Evolutionary conservation across 2,329 filamentous ascomycete genomes (phyloP), one percentile per base, ranked within the genome.

Genomic region (Exophiala alcalophila): DNA sequence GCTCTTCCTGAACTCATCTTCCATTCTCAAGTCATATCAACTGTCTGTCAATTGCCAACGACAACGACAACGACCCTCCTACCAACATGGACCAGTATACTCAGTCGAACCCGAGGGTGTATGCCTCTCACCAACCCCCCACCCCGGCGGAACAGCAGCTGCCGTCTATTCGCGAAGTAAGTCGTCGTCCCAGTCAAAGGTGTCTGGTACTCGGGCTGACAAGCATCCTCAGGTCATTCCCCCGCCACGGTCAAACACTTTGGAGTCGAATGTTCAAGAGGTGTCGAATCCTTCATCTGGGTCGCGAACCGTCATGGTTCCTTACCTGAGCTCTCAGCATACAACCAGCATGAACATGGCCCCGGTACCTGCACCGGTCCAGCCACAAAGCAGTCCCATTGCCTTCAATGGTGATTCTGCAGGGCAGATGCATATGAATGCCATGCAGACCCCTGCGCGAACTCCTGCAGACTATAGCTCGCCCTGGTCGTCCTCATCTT

Each of bases 81-180:
- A n/a, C 24, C 28, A 31, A 39, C 16, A 47, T 47, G 35, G 35
- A 47, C 23, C 34, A 40, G 32, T 34, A 38, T 29, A 42, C 23
- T 26, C 43, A 44, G 44, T 14, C 40, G 16, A 33, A 44, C 18
- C 16, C 35, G 34, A 44, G 34, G 27, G 35, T 43, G 37, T 47
- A 47, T 34, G 15, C 39, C 23, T 33, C 44, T 34, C 39, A 47
- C 32, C 32, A 31, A 16, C 26, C 34, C 14, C 44, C 44, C 9
- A 37, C 44, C 14, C 37, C 47, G 20, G 34, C 32, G 26, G 44
- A 51, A 31, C 48, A 47, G 12, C 44, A 47, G 23, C 40, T 51
- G 9, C 48, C 48, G 27, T 51, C 48, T 37, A 44, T 51, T 32
- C 34, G 48, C 34, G 48, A 51, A 18, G 48, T 51, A 42, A 31